Evolutionary conservation across 495 filamentous ascomycete genomes (phyloP).

Genomic region (Chaetomium cochliodes): DNA sequence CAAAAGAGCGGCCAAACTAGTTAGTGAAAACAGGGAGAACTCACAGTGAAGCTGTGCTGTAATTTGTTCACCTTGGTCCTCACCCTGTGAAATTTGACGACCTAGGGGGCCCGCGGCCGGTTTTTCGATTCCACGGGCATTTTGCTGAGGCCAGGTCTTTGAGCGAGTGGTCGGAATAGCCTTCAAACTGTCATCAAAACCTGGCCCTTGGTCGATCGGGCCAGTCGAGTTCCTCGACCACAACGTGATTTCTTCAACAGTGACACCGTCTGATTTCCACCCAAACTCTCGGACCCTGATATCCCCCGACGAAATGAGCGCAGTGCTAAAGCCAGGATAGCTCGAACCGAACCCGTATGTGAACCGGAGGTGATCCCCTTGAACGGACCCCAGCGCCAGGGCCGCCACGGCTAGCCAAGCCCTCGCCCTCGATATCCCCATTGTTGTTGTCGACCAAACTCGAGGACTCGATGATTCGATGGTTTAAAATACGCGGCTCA

Average conservation of each 20-base stretch:
- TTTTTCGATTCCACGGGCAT: too few species aligned
- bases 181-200: too few species aligned
- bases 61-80: background rate
- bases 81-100: background rate
- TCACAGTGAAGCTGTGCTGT: background rate
- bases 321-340: background rate
- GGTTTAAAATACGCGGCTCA: conserved; percentile 11
- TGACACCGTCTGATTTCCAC: background rate
- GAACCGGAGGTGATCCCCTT: conserved; percentile 8
- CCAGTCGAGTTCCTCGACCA: background rate
- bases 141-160: too few species aligned
- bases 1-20: background rate
- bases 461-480: background rate
- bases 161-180: too few species aligned
- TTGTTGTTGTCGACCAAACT: conserved; percentile 16
- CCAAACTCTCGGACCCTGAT: too few species aligned
- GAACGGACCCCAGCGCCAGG: conserved; percentile 16
- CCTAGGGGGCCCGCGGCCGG: too few species aligned
- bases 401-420: conserved; percentile 23
- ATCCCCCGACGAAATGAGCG: too few species aligned
- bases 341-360: background rate
- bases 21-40: background rate
- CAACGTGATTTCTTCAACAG: background rate
- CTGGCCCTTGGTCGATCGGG: too few species aligned
- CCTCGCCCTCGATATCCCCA: conserved; percentile 24